Conservation (phyloP, 2,329 filamentous ascomycete species). For the Verticillium longisporum region DNA sequence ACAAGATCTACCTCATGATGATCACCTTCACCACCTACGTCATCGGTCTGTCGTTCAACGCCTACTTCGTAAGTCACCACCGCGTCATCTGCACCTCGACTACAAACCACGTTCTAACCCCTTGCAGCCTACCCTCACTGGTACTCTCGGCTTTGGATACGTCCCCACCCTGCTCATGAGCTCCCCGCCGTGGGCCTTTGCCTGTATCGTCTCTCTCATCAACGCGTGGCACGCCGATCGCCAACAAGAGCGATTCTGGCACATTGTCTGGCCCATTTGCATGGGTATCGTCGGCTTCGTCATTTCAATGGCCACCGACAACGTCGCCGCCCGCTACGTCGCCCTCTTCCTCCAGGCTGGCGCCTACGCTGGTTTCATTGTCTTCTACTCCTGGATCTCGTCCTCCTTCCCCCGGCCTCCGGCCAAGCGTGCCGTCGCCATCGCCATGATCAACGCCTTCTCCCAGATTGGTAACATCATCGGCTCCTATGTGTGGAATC, state of each 20-base stretch:
- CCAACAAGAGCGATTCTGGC: slow-evolving; percentile 48
- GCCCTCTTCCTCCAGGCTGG: slow-evolving; percentile 53
- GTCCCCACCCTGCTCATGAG: slow-evolving; percentile 49
- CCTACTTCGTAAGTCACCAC: slow-evolving; percentile 40
- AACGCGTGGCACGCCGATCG: slow-evolving; percentile 51
- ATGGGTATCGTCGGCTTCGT: slow-evolving; percentile 50
- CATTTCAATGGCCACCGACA: slow-evolving; percentile 52
- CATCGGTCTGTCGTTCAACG: slow-evolving; percentile 50
- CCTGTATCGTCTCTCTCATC: slow-evolving; percentile 47
- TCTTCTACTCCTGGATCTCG: slow-evolving; percentile 53
- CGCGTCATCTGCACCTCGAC: fast-evolving
- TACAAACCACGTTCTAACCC: not conserved
- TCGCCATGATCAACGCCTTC: slow-evolving; percentile 54
- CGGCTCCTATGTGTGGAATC: slow-evolving; percentile 56
- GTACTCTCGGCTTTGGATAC: slow-evolving; percentile 44
- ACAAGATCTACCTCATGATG: slow-evolving; percentile 60
- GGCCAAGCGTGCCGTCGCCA: slow-evolving; percentile 53
- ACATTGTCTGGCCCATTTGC: slow-evolving; percentile 46
- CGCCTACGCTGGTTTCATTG: slow-evolving; percentile 52
- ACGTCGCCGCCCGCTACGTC: slow-evolving; percentile 50
- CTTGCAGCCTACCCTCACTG: slow-evolving; percentile 39
- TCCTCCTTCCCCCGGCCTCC: slow-evolving; percentile 51
- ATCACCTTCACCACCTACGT: slow-evolving; percentile 55
- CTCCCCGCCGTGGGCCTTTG: slow-evolving; percentile 52
- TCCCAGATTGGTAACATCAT: slow-evolving; percentile 52